Conservation (phyloP, 2,329 filamentous ascomycete genomes). For the Fusarium sp. region DNA sequence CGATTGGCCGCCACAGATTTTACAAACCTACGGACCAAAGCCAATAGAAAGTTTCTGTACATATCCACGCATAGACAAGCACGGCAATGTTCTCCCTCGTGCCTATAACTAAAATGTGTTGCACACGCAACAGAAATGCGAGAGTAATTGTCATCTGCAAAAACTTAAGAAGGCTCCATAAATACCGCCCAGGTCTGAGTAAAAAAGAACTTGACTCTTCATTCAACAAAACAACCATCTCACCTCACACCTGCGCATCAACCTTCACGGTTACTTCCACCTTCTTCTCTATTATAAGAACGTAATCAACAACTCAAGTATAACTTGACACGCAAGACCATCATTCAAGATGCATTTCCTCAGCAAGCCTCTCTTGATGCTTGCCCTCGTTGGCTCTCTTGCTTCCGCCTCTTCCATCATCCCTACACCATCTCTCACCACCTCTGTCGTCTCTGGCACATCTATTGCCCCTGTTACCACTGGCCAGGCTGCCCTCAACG, state of each 20-base stretch:
- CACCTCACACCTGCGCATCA: not conserved
- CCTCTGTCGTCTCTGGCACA: not conserved
- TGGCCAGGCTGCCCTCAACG: no score
- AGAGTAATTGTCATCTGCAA: no score
- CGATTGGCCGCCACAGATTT: no score
- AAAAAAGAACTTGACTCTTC: not conserved
- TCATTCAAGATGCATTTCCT: not conserved
- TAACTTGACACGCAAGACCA: not conserved
- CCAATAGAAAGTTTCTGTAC: not conserved
- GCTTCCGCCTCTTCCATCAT: not conserved
- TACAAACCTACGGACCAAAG: accelerated
- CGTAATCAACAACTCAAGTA: no score
- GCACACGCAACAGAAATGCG: accelerated
- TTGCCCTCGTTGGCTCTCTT: not conserved
- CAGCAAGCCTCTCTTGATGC: not conserved
- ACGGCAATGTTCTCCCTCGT: accelerated
- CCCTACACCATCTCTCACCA: not conserved
- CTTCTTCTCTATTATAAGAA: not conserved
- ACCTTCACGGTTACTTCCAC: not conserved
- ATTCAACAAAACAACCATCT: not conserved
- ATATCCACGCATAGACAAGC: not conserved
- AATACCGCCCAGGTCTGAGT: not conserved
- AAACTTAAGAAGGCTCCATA: not conserved
- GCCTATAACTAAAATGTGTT: no score
- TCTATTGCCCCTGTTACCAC: not conserved